Conservation (phyloP, 2,329 filamentous ascomycete genomes). For the Colletotrichum chrysophilum region DNA sequence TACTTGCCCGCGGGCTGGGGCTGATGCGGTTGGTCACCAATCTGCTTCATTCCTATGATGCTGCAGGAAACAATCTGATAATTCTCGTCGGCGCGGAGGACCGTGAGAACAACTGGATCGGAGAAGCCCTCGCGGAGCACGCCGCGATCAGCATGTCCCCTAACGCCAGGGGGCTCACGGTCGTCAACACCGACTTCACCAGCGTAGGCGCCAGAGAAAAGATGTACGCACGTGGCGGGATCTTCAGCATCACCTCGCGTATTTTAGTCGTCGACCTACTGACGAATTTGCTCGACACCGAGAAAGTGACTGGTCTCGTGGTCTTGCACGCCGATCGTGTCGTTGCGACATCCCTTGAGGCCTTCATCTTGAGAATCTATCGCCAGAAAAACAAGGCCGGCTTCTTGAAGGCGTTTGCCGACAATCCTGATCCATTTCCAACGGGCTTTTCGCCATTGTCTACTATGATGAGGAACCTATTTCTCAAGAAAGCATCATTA, state of each 20-base stretch:
- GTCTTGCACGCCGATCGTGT: conserved; percentile 89
- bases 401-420: conserved; percentile 95
- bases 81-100: conserved; percentile 89
- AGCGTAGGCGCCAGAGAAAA: conserved; percentile 87
- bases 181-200: conserved; percentile 94
- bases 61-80: conserved; percentile 90
- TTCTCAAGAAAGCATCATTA: conserved; percentile 84
- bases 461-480: conserved; percentile 91
- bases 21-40: conserved; percentile 94
- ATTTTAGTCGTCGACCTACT: conserved; percentile 94
- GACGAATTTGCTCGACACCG: conserved; percentile 80
- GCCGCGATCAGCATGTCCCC: conserved; percentile 86
- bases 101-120: conserved; percentile 95
- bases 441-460: conserved; percentile 86
- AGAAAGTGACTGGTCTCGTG: conserved; percentile 85
- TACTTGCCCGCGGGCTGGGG: conserved; percentile 90
- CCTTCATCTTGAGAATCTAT: conserved; percentile 93
- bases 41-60: conserved; percentile 94
- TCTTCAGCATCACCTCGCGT: conserved; percentile 94
- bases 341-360: conserved; percentile 85
- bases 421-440: conserved; percentile 89
- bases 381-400: conserved; percentile 92
- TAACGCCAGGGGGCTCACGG: conserved; percentile 81
- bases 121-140: conserved; percentile 94
- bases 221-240: conserved; percentile 87